These are phyloP conservation scores for Thraustochytrium sp. DNA, from an alignment of 352 stramenopile species.

Conservation along the genomic window DNA sequence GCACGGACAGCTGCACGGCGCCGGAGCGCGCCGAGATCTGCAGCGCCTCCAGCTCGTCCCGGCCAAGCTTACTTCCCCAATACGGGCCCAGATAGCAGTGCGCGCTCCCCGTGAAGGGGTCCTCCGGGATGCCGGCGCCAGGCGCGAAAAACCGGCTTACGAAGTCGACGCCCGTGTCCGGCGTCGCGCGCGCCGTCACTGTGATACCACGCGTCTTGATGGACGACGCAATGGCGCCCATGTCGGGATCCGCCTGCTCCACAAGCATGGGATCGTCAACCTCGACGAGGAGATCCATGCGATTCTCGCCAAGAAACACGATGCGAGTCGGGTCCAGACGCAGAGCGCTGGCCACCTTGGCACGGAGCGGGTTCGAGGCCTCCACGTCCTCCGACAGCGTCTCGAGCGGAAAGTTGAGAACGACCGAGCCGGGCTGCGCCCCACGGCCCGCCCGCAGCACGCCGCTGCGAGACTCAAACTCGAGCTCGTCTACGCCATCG, in stretches of 20 bases:
- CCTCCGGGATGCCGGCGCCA: conserved; percentile 75
- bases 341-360: not conserved
- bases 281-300: conserved; percentile 30
- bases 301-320: not conserved
- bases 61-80: conserved; percentile 55
- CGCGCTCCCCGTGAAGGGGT: conserved; percentile 83
- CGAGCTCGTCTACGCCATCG: conserved; percentile 47
- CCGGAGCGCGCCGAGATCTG: not conserved
- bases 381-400: not conserved
- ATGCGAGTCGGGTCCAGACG: not conserved
- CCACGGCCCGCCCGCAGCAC: not conserved
- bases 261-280: not conserved
- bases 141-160: conserved; percentile 76
- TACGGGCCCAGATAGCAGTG: conserved; percentile 79
- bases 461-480: conserved; percentile 49
- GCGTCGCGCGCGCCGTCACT: not conserved
- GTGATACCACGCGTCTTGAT: conserved; percentile 6
- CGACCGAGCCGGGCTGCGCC: not conserved
- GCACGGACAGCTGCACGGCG: not conserved
- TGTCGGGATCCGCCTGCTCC: not conserved
- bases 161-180: not conserved
- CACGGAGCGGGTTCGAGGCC: not conserved
- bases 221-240: not conserved
- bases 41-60: not conserved
- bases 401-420: not conserved